Evolutionary conservation across 352 stramenopile genomes (phyloP), one percentile per base, ranked within the genome.

Genomic region (Peronospora farinosa): DNA sequence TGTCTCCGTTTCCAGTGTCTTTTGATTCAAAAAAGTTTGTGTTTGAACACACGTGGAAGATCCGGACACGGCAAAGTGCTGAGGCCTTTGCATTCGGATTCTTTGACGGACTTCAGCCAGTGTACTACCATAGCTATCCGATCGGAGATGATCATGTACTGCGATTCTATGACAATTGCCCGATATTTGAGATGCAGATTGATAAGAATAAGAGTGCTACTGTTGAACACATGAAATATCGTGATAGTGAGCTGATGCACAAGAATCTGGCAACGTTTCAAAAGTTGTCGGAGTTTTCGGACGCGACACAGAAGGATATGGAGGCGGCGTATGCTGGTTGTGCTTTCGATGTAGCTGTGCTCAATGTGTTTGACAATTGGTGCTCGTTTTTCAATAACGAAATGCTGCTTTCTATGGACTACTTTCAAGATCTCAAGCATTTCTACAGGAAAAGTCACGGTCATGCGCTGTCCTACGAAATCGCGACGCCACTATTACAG

Each of bases 371-470:
- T 27, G 48, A 78, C 23, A 54, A 86, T 16, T 92, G 82, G 82
- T 92, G 82, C 30, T 53, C 64, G 17, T 60, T 92, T 15, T 80
- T 90, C 42, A 56, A 85, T 32, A 59, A 67, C 6, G 67, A 84
- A 16, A 71, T 78, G 75, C 61, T 92, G 16, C 47, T 73, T n/a
- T 75, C 75, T 1, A 84, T 92, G 73, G 82, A 92, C 53, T 92
- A 90, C 28, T 88, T 82, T 54, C 76, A 92, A 51, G 82, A 92
- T 48, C 73, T 92, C 37, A 92, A 92, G 48, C 72, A 89, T 38
- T 92, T 89, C 28, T 92, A 92, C 74, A 73, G 74, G 32, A 92
- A 92, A 52, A 84, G 81, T 49, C 76, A 90, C 40, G 81, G 81
- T 5, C 65, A 88, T 51, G 58, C 74, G 2, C 41, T 92, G 12